phyloP scores from a whole-genome alignment of 2,329 filamentous ascomycete genomes.

The Claviceps spartinae region DNA sequence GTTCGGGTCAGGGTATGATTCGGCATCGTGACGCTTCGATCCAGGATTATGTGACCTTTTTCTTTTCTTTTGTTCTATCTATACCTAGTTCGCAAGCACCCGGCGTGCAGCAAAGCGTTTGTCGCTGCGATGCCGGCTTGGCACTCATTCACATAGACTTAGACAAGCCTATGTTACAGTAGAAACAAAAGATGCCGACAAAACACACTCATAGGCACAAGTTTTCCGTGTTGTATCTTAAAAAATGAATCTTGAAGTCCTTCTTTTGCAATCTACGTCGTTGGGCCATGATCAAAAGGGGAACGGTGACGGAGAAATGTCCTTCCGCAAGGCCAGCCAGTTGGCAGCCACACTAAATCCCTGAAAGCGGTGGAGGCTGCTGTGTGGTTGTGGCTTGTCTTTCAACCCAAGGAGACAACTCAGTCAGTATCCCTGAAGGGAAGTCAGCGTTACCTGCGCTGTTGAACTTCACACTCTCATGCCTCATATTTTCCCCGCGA shows the following conservation, averaged over 20 bases:
- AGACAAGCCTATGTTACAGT: neutral
- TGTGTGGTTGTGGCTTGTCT: neutral
- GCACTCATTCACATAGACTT: neutral
- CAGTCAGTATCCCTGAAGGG: conserved; percentile 5
- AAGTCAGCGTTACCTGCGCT: conserved; percentile 2
- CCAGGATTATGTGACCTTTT: neutral
- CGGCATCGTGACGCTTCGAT: neutral
- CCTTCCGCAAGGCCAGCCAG: neutral
- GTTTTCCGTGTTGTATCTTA: neutral
- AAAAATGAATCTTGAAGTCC: neutral
- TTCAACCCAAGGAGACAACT: neutral
- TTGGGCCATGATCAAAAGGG: neutral
- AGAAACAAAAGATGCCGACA: neutral
- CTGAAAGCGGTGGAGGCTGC: neutral
- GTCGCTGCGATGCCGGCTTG: neutral
- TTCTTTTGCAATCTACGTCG: too few species aligned
- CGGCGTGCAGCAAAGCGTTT: neutral
- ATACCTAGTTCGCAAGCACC: neutral
- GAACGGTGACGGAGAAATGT: neutral
- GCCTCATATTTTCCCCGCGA: conserved; percentile 4
- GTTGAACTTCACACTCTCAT: conserved; percentile 5
- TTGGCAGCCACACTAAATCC: neutral
- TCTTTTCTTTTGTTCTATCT: neutral
- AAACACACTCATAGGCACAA: neutral
- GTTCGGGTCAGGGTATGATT: neutral